Conservation (phyloP, 805 yeast genomes). For the Myxozyma melibiosi region DNA sequence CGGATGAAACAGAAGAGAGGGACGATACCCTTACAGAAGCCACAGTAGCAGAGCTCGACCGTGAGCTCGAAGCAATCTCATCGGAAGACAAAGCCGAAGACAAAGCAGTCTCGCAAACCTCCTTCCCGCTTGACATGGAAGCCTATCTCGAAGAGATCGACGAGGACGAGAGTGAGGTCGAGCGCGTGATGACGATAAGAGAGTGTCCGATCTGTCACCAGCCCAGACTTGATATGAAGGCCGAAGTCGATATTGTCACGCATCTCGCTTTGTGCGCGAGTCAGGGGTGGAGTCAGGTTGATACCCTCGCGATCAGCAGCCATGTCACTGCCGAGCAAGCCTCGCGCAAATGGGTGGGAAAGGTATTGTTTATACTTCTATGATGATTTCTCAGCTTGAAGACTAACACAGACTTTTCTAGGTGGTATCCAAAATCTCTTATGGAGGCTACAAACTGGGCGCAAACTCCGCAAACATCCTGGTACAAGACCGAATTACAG, state of each 20-base stretch:
- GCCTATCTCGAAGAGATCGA: slow-evolving; percentile 15
- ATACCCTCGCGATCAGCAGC: slow-evolving; percentile 61
- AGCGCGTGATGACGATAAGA: slow-evolving; percentile 59
- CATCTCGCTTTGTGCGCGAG: slow-evolving; percentile 87
- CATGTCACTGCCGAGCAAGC: slow-evolving; percentile 83
- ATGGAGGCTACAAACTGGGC: slow-evolving; percentile 85
- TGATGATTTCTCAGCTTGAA: background rate
- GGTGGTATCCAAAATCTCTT: slow-evolving; percentile 76
- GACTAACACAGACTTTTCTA: background rate
- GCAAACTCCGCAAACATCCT: slow-evolving; percentile 90
- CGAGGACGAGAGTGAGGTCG: slow-evolving; percentile 27
- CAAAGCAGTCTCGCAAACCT: background rate
- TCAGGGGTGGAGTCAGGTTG: slow-evolving; percentile 71
- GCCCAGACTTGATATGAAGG: slow-evolving; percentile 55
- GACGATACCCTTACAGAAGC: background rate
- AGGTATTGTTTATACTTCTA: slow-evolving; percentile 36
- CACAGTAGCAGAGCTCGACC: background rate
- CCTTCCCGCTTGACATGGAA: background rate
- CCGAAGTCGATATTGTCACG: slow-evolving; percentile 70
- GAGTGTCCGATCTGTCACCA: slow-evolving; percentile 81
- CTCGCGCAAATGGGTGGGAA: slow-evolving; percentile 84
- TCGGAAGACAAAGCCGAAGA: background rate
- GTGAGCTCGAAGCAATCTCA: background rate
- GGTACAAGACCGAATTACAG: slow-evolving; percentile 89
- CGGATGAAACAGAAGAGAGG: background rate